Percentiles rank a stretch among this genome's conserved stretches.
Conservation (phyloP, 148 eudicot genomes). For the Fallopia convolvulus region DNA sequence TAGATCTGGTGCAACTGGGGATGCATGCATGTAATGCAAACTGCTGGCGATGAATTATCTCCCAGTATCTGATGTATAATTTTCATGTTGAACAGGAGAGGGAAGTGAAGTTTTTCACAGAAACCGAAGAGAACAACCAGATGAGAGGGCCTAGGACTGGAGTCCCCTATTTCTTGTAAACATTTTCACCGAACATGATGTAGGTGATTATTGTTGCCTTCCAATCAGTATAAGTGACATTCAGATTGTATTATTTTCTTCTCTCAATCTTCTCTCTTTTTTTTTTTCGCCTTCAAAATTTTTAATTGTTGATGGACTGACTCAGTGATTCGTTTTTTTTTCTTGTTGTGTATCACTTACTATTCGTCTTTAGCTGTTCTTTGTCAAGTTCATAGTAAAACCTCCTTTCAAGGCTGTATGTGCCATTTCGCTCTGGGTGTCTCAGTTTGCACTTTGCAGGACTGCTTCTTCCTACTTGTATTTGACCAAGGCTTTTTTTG, state of each 20-base stretch:
- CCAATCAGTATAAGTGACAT: constrained; percentile 2
- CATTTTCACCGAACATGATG: constrained; percentile 1
- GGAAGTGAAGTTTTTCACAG: constrained; percentile 98
- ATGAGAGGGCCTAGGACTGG: constrained; percentile 99
- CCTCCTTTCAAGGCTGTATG: not conserved
- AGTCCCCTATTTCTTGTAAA: constrained; percentile 92
- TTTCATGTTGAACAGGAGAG: constrained; percentile 54
- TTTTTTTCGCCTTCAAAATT: not conserved
- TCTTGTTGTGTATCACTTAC: not conserved
- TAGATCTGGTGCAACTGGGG: not conserved
- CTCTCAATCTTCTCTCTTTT: not conserved
- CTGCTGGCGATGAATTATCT: not conserved
- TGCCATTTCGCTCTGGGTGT: not conserved
- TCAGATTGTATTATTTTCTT: constrained; percentile 8
- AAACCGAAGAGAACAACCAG: constrained; percentile 98
- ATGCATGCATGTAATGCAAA: not conserved
- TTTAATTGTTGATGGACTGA: not conserved
- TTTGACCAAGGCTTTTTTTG: not conserved
- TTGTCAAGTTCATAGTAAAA: constrained; percentile 3
- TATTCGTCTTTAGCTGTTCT: not conserved
- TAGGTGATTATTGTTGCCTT: not conserved
- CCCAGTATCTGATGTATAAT: not conserved
- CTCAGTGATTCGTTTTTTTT: not conserved
- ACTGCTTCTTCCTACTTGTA: not conserved
- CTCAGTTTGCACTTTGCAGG: not conserved